Base-by-base conservation (phyloP, 2,329 filamentous ascomycete species). In the Aphanocladium album region DNA sequence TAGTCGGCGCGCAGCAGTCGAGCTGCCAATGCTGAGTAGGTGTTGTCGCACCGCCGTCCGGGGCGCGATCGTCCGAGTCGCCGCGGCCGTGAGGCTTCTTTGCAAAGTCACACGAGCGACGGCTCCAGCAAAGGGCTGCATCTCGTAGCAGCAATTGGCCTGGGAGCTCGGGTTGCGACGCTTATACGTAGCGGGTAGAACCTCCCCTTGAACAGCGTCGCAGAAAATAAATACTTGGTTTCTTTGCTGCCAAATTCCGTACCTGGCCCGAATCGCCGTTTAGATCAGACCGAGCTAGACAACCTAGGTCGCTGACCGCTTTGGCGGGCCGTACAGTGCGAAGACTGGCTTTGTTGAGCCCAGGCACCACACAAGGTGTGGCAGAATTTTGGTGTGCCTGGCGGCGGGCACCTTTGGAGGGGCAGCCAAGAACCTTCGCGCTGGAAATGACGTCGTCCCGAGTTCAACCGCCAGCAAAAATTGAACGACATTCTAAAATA, bases 301-400 rank as follows among this genome's bases (percentile, higher is more conserved):
- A 37, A 47, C 27, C 30, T 25, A 23, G 54, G 6, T 47, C 21
- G 2, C 41, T 47, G 41, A 57, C 54, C 41, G 54, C 54, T 47
- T 37, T 45, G 52, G 52, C 35, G 21, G 23, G 39, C 16, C 39
- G 39, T 55, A 55, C 52, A 55, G 52, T 55, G 52, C 52, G 52
- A 55, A 55, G 52, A 27, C 35, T 21, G 39, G 21, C n/a, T 45
- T 55, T 45, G 52, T 55, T 45, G 39, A 12, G 33, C 33, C 33
- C n/a, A n/a, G 33, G 33, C 33, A 35, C 33, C 6, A 12, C 33
- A 12, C 12, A 12, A 12, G 39, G 47, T 5, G 25, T 39, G 52
- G 39, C 52, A 43, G 23, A 39, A 39, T 16, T 9, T 7, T 21
- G 11, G 21, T 5, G 50, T 57, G 53, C 12, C 54, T 19, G 33